Evolutionary conservation across 2,329 filamentous ascomycete species (phyloP).

Genomic region (Colletotrichum nymphaeae): DNA sequence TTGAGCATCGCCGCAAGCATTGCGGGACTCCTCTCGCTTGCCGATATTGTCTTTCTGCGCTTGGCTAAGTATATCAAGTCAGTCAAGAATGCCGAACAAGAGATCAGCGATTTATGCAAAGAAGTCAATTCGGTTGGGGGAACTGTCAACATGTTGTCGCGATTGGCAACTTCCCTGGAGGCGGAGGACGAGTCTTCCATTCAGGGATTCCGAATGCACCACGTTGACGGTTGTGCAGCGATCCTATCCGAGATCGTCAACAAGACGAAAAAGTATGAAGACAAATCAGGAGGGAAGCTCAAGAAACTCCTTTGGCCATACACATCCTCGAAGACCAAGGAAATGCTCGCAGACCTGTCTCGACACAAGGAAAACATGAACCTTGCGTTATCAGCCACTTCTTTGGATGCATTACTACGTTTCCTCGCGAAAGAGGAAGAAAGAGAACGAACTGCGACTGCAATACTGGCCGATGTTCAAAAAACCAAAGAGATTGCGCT

Average conservation of each 20-base stretch:
- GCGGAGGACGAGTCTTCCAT: background rate
- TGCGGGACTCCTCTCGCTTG: background rate
- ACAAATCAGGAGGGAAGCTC: background rate
- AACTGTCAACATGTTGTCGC: background rate
- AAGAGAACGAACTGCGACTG: fast-evolving
- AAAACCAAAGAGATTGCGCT: background rate
- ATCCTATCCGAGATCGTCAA: background rate
- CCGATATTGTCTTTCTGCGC: slow-evolving; percentile 5
- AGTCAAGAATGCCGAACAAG: background rate
- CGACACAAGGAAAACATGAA: slow-evolving; percentile 16
- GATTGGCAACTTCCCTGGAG: background rate
- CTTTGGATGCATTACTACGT: background rate
- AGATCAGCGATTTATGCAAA: background rate
- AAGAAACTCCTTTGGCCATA: background rate
- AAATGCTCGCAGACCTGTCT: background rate
- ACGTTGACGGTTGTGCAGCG: slow-evolving; percentile 3
- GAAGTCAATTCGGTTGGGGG: background rate
- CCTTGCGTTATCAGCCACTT: background rate
- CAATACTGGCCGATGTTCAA: background rate
- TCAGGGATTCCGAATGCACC: background rate
- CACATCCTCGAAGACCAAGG: background rate
- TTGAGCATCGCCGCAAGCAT: slow-evolving; percentile 22
- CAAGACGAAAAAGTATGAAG: background rate
- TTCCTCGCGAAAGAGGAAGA: background rate
- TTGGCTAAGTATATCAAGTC: background rate